Evolutionary conservation across 495 filamentous ascomycete species (phyloP).

Genomic region (Aspergillus campestris): DNA sequence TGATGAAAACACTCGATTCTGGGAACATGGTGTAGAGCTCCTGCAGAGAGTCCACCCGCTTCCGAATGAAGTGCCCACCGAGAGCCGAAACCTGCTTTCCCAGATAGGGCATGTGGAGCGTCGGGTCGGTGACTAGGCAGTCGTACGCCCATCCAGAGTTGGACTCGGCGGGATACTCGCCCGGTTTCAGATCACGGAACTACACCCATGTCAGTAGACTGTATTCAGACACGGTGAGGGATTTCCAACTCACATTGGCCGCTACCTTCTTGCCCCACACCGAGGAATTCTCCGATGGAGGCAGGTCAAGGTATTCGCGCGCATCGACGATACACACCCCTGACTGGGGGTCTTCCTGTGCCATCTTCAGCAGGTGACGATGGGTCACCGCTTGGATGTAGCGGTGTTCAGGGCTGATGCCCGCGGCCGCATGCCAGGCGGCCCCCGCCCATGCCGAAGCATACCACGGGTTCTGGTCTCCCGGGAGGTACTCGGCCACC

Average conservation of each 20-base stretch:
- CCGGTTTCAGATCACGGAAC: slow-evolving; percentile 28
- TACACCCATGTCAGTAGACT: slow-evolving; percentile 6
- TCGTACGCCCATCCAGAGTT: slow-evolving; percentile 32
- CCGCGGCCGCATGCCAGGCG: slow-evolving; percentile 37
- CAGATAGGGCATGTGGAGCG: slow-evolving; percentile 34
- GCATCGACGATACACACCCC: slow-evolving; percentile 32
- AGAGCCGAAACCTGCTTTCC: slow-evolving; percentile 20
- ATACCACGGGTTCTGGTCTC: slow-evolving; percentile 34
- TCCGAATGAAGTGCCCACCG: slow-evolving; percentile 32
- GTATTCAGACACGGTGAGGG: neutral
- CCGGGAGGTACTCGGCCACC: slow-evolving; percentile 35
- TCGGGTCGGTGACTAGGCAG: slow-evolving; percentile 35
- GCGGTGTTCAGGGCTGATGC: slow-evolving; percentile 29
- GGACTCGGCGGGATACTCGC: slow-evolving; percentile 32
- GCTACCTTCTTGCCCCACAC: slow-evolving; percentile 33
- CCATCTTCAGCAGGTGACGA: slow-evolving; percentile 32
- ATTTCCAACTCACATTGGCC: slow-evolving; percentile 21
- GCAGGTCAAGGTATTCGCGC: slow-evolving; percentile 30
- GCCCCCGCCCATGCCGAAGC: slow-evolving; percentile 40
- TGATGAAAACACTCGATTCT: slow-evolving; percentile 33
- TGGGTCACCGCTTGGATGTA: slow-evolving; percentile 34
- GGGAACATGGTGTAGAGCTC: slow-evolving; percentile 33
- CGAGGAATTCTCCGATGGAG: slow-evolving; percentile 26
- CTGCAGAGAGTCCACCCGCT: slow-evolving; percentile 28
- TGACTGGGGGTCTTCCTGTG: slow-evolving; percentile 26